Evolutionary conservation across 805 yeast genomes (phyloP).

Genomic region (Grigorovia yakushimaensis): DNA sequence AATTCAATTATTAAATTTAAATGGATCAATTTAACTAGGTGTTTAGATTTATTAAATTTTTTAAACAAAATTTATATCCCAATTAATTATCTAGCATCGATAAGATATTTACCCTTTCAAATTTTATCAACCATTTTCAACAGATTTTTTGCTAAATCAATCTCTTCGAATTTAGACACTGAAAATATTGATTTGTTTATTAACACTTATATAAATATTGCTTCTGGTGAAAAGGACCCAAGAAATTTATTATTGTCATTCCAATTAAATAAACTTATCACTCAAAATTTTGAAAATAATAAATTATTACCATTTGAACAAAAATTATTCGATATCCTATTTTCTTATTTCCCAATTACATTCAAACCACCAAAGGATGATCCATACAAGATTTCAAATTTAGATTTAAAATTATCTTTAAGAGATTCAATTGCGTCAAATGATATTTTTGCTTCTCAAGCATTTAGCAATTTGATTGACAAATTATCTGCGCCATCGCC

Average conservation of each 20-base stretch:
- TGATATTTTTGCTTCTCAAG: slow-evolving; percentile 55
- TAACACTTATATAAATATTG: slow-evolving; percentile 52
- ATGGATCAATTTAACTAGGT: slow-evolving; percentile 33
- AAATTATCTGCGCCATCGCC: slow-evolving; percentile 72
- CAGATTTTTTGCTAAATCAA: slow-evolving; percentile 12
- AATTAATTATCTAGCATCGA: slow-evolving; percentile 47
- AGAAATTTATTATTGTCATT: slow-evolving; percentile 70
- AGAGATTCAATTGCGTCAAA: slow-evolving; percentile 55
- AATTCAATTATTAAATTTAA: slow-evolving; percentile 41
- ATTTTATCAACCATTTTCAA: slow-evolving; percentile 34
- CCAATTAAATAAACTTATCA: slow-evolving; percentile 39
- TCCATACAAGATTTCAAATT: slow-evolving; percentile 73
- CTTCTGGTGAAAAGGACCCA: slow-evolving; percentile 92
- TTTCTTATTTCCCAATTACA: slow-evolving; percentile 94
- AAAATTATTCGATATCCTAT: slow-evolving; percentile 76
- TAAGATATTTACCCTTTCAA: slow-evolving; percentile 50
- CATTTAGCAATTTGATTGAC: slow-evolving; percentile 68
- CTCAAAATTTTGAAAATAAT: slow-evolving; percentile 25
- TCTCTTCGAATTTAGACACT: slow-evolving; percentile 24
- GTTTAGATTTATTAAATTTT: slow-evolving; percentile 31
- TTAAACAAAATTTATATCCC: slow-evolving; percentile 41
- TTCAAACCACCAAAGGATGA: slow-evolving; percentile 81
- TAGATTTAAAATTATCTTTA: slow-evolving; percentile 54
- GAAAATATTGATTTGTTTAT: slow-evolving; percentile 29
- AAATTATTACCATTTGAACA: slow-evolving; percentile 29